Conservation (phyloP, 2,329 filamentous ascomycete genomes). For the Diaporthe sp. region DNA sequence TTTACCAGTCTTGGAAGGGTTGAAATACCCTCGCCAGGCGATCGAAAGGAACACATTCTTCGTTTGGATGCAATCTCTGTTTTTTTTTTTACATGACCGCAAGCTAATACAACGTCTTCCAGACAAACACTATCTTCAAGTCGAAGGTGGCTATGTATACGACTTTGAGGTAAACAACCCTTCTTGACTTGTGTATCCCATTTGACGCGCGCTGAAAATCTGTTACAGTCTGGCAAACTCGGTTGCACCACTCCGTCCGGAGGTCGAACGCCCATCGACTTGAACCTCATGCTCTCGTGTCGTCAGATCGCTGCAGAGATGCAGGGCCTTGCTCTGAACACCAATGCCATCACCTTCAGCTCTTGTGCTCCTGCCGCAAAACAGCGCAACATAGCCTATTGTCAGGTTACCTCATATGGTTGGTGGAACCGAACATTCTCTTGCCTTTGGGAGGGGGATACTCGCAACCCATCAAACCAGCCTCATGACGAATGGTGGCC, state of each 20-base stretch:
- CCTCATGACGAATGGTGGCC: neutral
- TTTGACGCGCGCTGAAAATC: neutral
- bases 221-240: slow-evolving; percentile 1
- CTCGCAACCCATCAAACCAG: neutral
- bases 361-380: neutral
- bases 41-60: neutral
- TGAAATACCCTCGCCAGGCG: neutral
- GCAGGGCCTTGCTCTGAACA: slow-evolving; percentile 8
- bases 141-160: slow-evolving; percentile 1
- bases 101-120: neutral
- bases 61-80: neutral
- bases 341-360: slow-evolving; percentile 10
- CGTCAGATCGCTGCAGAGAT: slow-evolving; percentile 7
- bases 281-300: slow-evolving; percentile 6
- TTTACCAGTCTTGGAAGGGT: neutral
- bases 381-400: neutral
- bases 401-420: rapidly evolving
- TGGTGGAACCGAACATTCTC: neutral
- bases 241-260: neutral
- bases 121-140: slow-evolving; percentile 1
- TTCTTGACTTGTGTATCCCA: neutral
- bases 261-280: neutral
- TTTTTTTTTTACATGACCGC: neutral
- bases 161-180: neutral
- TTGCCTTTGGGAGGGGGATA: neutral